Percentiles rank a stretch among this genome's conserved stretches.
phyloP scores from a whole-genome alignment of 768 basidiomycete genomes.

The Suillus brevipes region DNA sequence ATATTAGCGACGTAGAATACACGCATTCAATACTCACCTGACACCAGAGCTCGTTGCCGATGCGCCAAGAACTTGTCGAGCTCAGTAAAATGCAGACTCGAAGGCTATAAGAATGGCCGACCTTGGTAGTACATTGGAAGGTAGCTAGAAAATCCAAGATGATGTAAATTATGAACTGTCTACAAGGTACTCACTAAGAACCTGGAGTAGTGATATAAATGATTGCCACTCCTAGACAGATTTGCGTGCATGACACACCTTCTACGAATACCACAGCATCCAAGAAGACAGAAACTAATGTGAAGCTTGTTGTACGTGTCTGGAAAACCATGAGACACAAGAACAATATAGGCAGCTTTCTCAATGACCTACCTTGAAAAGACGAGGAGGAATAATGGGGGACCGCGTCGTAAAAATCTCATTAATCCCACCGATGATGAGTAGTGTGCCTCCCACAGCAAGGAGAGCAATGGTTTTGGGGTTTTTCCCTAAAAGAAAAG shows the following conservation, averaged over 20 bases:
- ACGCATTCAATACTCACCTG: conserved; percentile 18
- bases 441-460: conserved; percentile 33
- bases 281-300: conserved; percentile 35
- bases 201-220: conserved; percentile 14
- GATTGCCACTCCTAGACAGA: neutral
- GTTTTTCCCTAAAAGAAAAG: conserved; percentile 23
- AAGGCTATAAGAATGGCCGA: neutral
- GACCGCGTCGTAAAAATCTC: conserved; percentile 34
- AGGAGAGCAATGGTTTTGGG: conserved; percentile 38
- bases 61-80: conserved; percentile 33
- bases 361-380: conserved; percentile 33
- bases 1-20: conserved; percentile 1
- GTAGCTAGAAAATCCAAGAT: conserved; percentile 27
- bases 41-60: conserved; percentile 35
- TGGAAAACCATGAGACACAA: conserved; percentile 10
- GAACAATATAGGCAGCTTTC: neutral
- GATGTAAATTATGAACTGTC: neutral
- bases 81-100: neutral
- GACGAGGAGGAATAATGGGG: conserved; percentile 40
- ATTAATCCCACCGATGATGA: conserved; percentile 33
- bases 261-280: conserved; percentile 35
- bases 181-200: conserved; percentile 24
- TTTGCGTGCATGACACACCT: conserved; percentile 19
- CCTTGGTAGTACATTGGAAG: conserved; percentile 44
- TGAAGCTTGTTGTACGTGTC: conserved; percentile 39